Conservation (phyloP, 345 rosid species). For the Alliaria petiolata region DNA sequence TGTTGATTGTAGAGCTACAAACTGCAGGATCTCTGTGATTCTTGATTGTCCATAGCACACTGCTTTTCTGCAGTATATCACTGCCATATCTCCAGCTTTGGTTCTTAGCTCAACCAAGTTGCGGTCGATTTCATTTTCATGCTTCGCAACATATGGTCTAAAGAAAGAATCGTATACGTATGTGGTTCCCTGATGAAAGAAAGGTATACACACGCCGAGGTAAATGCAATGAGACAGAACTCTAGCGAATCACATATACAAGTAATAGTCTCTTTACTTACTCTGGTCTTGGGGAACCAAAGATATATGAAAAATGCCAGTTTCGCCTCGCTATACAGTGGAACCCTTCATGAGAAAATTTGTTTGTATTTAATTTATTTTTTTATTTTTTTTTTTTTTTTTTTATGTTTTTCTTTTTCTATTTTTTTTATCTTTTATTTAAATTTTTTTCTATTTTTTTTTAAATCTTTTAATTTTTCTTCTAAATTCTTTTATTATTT, state of each 20-base stretch:
- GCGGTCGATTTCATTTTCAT: slow-evolving; percentile 63
- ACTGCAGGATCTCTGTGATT: slow-evolving; percentile 45
- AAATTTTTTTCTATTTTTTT: too few relatives aligned
- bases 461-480: too few relatives aligned
- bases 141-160: slow-evolving; percentile 46
- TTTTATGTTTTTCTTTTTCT: too few relatives aligned
- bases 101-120: slow-evolving; percentile 54
- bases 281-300: slow-evolving; percentile 75
- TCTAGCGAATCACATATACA: background rate
- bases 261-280: slow-evolving; percentile 22
- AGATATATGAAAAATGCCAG: slow-evolving; percentile 71
- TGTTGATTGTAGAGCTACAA: slow-evolving; percentile 46
- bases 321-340: slow-evolving; percentile 73
- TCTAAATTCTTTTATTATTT: too few relatives aligned
- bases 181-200: slow-evolving; percentile 48
- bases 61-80: slow-evolving; percentile 51
- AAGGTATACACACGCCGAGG: background rate
- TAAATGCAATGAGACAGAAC: slow-evolving; percentile 9
- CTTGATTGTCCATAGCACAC: slow-evolving; percentile 48
- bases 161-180: slow-evolving; percentile 55
- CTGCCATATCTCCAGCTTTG: slow-evolving; percentile 48
- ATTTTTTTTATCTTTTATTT: too few relatives aligned
- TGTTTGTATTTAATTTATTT: too few relatives aligned
- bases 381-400: too few relatives aligned
- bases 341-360: slow-evolving; percentile 68